Evolutionary conservation across 441 rosid genomes (phyloP), one percentile per base, ranked within the genome.

Genomic region (Geranium incanum): DNA sequence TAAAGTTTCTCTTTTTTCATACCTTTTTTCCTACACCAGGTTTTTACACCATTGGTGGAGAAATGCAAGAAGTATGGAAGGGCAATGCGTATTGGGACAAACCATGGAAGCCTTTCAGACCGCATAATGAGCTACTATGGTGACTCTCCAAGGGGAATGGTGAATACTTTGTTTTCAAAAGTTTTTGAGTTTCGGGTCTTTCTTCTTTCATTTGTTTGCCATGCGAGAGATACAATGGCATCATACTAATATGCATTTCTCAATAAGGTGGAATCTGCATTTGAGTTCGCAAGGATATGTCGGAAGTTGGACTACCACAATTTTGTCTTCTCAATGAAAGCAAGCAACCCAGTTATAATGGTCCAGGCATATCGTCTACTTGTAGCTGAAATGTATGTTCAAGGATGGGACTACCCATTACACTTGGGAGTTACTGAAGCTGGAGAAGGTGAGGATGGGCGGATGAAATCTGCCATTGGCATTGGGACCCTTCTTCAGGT

Each of bases 371-470:
- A 94, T 73, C 94, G 99, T 74, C 82, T 90, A 57, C 99, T 94
- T 6, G 84, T 92, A 62, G 91, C 99, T 67, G 97, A 94, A 85
- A 92, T 94, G 99, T 90, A 92, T 76, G 94, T 86, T 74, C 90
- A 87, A 15, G 99, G 97, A 41, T 94, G 97, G 99, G 97, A 92
- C 79, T 94, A 94, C 82, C 99, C 97, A 59, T 75, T 94, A 69
- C 99, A 94, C 76, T 85, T 92, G 83, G 99, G 99, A 36, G 99
- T 94, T 69, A 94, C 99, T 72, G 97, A 94, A 85, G 99, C 97
- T 74, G 99, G 99, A 81, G 99, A 94, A 87, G 99, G 99, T 45
- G 97, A 92, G 81, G 99, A 94, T 83, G 99, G 99, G 12, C 84
- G 99, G 75, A 94, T 94, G 97, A 94, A 94, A 79, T 94, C 99